Evolutionary conservation across 345 rosid species (phyloP).

Genomic region (Melastoma malabathricum): DNA sequence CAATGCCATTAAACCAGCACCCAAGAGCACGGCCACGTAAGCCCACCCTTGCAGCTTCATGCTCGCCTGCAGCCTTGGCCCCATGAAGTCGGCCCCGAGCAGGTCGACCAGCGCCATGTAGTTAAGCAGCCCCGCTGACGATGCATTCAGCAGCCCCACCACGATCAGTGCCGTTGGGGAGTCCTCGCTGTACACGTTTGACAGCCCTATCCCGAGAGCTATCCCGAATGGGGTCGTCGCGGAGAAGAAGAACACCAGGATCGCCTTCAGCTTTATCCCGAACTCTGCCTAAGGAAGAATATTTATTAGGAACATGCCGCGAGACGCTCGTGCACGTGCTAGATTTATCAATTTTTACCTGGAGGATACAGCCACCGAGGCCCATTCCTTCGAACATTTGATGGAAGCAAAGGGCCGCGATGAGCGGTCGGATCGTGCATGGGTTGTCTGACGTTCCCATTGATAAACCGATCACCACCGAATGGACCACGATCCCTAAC

Average conservation of each 20-base stretch:
- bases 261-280: slow-evolving; percentile 22
- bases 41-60: slow-evolving; percentile 49
- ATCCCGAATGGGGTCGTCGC: slow-evolving; percentile 62
- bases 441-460: slow-evolving; percentile 59
- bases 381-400: slow-evolving; percentile 92
- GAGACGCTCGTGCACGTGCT: no score
- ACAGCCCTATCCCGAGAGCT: slow-evolving; percentile 43
- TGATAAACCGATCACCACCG: slow-evolving; percentile 60
- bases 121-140: slow-evolving; percentile 55
- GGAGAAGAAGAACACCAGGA: slow-evolving; percentile 61
- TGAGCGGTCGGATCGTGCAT: slow-evolving; percentile 54
- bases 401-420: slow-evolving; percentile 84
- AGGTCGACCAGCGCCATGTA: slow-evolving; percentile 85
- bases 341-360: slow-evolving; percentile 17
- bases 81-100: slow-evolving; percentile 55
- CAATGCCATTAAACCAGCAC: slow-evolving; percentile 64
- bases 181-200: slow-evolving; percentile 34
- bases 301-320: neutral
- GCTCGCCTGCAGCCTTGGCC: slow-evolving; percentile 51
- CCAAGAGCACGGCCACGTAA: slow-evolving; percentile 40
- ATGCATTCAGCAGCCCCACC: slow-evolving; percentile 56
- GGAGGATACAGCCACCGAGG: slow-evolving; percentile 73
- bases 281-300: slow-evolving; percentile 36
- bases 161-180: slow-evolving; percentile 47
- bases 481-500: slow-evolving; percentile 67